A percentile compares a stretch with the other conserved stretches of the same genome.
These are phyloP conservation scores for Nannizzia gypsea DNA, from an alignment of 2,329 filamentous ascomycete genomes.

Conservation along the genomic window DNA sequence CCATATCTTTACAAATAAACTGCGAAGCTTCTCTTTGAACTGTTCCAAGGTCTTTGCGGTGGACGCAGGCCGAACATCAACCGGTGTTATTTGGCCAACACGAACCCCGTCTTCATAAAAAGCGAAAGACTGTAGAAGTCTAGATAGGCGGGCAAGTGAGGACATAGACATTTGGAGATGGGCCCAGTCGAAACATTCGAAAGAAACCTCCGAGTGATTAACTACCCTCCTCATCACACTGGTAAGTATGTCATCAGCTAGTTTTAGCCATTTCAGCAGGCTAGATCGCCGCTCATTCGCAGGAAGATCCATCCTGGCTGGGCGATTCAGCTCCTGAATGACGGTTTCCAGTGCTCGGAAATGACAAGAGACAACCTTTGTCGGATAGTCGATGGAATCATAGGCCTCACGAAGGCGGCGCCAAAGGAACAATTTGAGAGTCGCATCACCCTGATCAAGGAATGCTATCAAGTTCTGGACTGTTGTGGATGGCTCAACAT, in stretches of 20 bases:
- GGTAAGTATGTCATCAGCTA: conserved; percentile 63
- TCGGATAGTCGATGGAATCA: conserved; percentile 66
- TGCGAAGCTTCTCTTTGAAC: conserved; percentile 60
- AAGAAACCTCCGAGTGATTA: conserved; percentile 52
- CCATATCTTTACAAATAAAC: conserved; percentile 82
- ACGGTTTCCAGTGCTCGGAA: conserved; percentile 78
- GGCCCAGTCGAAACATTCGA: conserved; percentile 72
- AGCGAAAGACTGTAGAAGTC: conserved; percentile 65
- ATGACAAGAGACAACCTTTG: conserved; percentile 80
- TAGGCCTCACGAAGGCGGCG: conserved; percentile 84
- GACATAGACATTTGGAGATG: conserved; percentile 63
- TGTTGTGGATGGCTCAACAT: neutral
- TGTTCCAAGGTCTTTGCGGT: conserved; percentile 32
- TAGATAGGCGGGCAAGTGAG: conserved; percentile 58
- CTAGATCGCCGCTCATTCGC: conserved; percentile 55
- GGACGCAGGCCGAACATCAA: conserved; percentile 42
- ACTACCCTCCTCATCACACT: conserved; percentile 58
- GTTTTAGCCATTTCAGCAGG: conserved; percentile 65
- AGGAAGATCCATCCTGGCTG: conserved; percentile 44
- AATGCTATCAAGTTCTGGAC: conserved; percentile 70
- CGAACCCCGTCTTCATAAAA: conserved; percentile 79
- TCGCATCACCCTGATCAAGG: conserved; percentile 65
- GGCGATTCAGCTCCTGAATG: conserved; percentile 54
- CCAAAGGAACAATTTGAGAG: conserved; percentile 80
- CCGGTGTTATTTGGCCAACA: conserved; percentile 56